Conservation (phyloP, 768 basidiomycete species). For the Asterophora lycoperdoides region DNA sequence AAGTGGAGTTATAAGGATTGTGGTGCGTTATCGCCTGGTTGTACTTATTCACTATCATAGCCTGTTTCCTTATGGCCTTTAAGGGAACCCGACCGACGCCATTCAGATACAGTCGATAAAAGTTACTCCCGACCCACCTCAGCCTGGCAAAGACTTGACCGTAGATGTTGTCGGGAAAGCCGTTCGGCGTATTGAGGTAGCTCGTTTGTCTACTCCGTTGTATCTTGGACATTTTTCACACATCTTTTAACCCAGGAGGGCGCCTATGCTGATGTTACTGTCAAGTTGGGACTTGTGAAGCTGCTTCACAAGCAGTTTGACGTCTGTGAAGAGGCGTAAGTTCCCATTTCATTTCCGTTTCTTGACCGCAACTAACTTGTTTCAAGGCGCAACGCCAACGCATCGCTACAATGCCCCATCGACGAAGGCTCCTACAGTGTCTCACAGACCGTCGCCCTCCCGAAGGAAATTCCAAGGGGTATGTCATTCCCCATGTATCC, state of each 20-base stretch:
- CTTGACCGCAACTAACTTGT: background rate
- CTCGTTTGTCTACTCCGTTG: slow-evolving; percentile 4
- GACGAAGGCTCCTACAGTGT: slow-evolving; percentile 66
- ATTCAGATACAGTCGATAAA: slow-evolving; percentile 68
- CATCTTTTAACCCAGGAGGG: slow-evolving; percentile 58
- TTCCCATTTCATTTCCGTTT: slow-evolving; percentile 14
- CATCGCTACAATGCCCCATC: slow-evolving; percentile 81
- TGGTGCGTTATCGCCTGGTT: slow-evolving; percentile 46
- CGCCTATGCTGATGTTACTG: slow-evolving; percentile 81
- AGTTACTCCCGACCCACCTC: slow-evolving; percentile 83
- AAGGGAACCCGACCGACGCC: slow-evolving; percentile 42
- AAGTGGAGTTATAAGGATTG: slow-evolving; percentile 71
- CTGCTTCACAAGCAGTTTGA: slow-evolving; percentile 82
- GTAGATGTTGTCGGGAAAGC: slow-evolving; percentile 70
- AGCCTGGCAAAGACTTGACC: slow-evolving; percentile 84
- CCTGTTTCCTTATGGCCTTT: slow-evolving; percentile 13
- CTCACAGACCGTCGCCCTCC: slow-evolving; percentile 78
- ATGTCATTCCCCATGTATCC: slow-evolving; percentile 13
- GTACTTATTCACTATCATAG: background rate
- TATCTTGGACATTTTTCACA: too few relatives aligned
- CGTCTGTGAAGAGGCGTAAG: slow-evolving; percentile 92
- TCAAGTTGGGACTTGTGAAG: slow-evolving; percentile 93
- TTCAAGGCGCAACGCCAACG: slow-evolving; percentile 67
- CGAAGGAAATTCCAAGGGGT: slow-evolving; percentile 89
- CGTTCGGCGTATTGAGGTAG: slow-evolving; percentile 59